Conservation (phyloP, 1,284 basidiomycete genomes). For the Pseudozyma thailandica region DNA sequence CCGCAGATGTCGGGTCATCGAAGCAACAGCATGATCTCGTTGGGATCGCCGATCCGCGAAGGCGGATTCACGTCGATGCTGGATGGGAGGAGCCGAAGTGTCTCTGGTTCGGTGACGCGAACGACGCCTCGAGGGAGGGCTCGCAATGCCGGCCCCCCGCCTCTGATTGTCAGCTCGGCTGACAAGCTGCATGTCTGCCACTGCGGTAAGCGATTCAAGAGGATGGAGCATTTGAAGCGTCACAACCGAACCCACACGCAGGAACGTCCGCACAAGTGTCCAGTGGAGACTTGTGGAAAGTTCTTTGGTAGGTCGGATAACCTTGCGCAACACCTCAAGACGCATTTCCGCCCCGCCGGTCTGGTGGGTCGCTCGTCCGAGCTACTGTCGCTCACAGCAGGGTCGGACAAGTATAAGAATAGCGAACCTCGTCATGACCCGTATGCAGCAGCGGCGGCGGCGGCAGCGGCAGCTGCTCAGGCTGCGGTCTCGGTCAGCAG, state of each 20-base stretch:
- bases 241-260: constrained; percentile 67
- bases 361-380: constrained; percentile 51
- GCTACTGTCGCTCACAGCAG: constrained; percentile 38
- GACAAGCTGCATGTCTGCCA: constrained; percentile 67
- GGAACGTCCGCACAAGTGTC: constrained; percentile 65
- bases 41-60: constrained; percentile 44
- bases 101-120: constrained; percentile 39
- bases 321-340: constrained; percentile 66
- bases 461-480: constrained; percentile 45
- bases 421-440: constrained; percentile 59
- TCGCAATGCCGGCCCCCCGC: constrained; percentile 54
- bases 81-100: constrained; percentile 33
- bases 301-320: constrained; percentile 66
- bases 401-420: constrained; percentile 34
- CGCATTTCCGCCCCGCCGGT: constrained; percentile 61
- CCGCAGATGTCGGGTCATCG: constrained; percentile 51
- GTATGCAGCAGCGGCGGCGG: constrained; percentile 55
- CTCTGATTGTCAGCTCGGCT: constrained; percentile 65
- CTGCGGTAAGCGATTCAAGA: constrained; percentile 67
- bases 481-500: constrained; percentile 38
- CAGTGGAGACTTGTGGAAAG: constrained; percentile 65
- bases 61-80: constrained; percentile 35
- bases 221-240: constrained; percentile 68
- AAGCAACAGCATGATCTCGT: constrained; percentile 56
- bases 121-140: constrained; percentile 42